Evolutionary conservation across 1,284 basidiomycete genomes (phyloP).

Genomic region (Schizophyllum amplum): DNA sequence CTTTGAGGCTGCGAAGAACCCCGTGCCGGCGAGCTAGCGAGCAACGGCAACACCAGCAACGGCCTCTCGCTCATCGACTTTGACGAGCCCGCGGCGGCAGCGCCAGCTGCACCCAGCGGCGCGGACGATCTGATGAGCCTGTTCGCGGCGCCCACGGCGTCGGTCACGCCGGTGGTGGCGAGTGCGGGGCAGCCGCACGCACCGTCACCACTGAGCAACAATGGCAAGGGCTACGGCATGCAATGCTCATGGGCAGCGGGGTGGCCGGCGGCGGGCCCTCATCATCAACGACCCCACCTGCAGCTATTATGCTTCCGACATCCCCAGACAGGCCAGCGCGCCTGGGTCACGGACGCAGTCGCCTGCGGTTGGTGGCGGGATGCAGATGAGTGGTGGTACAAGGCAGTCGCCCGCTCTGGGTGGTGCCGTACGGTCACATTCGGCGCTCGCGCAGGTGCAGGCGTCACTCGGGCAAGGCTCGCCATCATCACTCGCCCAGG

Average conservation of each 20-base stretch:
- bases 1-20: slow-evolving; percentile 57
- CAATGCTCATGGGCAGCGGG: background rate
- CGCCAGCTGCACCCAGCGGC: slow-evolving; percentile 16
- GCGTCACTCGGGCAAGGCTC: slow-evolving; percentile 4
- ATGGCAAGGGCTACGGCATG: background rate
- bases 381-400: background rate
- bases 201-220: slow-evolving; percentile 7
- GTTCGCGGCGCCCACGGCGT: slow-evolving; percentile 26
- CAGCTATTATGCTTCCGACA: slow-evolving; percentile 12
- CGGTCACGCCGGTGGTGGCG: slow-evolving; percentile 18
- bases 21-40: slow-evolving; percentile 51
- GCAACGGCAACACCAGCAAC: slow-evolving; percentile 18
- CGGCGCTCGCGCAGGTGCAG: slow-evolving; percentile 1
- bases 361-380: no score
- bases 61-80: slow-evolving; percentile 62
- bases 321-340: slow-evolving; percentile 2
- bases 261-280: slow-evolving; percentile 2
- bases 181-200: slow-evolving; percentile 10
- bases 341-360: background rate
- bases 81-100: slow-evolving; percentile 38
- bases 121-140: slow-evolving; percentile 54
- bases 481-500: background rate
- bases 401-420: background rate
- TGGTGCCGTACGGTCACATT: background rate
- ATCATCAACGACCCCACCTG: background rate